phyloP scores from a whole-genome alignment of 1,139 yeast genomes.

The Yarrowia galli region DNA sequence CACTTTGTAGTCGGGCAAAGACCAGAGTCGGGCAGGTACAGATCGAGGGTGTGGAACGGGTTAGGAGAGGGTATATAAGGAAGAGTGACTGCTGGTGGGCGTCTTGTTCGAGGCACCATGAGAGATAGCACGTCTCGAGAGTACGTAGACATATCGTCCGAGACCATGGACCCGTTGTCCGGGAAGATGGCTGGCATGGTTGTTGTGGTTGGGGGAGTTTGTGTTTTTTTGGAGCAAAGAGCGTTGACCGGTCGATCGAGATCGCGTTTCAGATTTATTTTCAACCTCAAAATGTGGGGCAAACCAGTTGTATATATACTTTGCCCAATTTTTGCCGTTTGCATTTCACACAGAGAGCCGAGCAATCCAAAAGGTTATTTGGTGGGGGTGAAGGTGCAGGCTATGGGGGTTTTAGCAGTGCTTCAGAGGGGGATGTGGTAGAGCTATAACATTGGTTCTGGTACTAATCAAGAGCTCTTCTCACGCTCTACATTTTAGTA shows the following conservation, averaged over 20 bases:
- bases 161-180: slow-evolving; percentile 21
- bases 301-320: slow-evolving; percentile 8
- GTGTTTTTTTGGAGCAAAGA: no score
- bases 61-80: slow-evolving; percentile 44
- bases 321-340: slow-evolving; percentile 3
- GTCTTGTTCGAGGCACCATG: slow-evolving; percentile 40
- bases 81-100: slow-evolving; percentile 42
- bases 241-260: no score
- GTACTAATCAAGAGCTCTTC: neutral
- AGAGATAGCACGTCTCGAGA: slow-evolving; percentile 27
- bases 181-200: slow-evolving; percentile 30
- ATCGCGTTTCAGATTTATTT: neutral
- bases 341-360: neutral
- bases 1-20: slow-evolving; percentile 43
- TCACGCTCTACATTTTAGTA: neutral
- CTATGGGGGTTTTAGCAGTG: neutral
- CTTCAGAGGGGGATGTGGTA: neutral
- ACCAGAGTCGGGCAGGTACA: slow-evolving; percentile 42
- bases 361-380: slow-evolving; percentile 6
- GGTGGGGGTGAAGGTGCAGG: neutral
- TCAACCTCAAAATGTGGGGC: slow-evolving; percentile 17
- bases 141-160: slow-evolving; percentile 15
- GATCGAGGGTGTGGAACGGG: slow-evolving; percentile 43
- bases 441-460: neutral
- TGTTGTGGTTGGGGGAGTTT: neutral